Percentiles rank a stretch among this genome's conserved stretches.
Conservation (phyloP, 192 early-diverging fungal genomes). For the Oehlia diaphana region DNA sequence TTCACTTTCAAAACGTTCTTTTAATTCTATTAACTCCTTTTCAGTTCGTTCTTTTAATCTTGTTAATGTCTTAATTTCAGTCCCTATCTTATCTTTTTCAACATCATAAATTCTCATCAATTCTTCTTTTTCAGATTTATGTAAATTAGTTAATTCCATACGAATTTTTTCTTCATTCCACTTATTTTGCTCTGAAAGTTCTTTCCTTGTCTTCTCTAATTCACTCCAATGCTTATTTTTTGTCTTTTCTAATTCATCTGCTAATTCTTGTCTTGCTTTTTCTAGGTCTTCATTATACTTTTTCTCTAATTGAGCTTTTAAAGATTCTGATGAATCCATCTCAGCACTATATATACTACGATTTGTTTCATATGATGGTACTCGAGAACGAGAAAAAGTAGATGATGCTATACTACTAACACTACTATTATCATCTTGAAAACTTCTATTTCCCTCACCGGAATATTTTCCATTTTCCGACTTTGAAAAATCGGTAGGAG, state of each 20-base stretch:
- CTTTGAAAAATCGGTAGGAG: background rate
- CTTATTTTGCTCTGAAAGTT: slow-evolving; percentile 11
- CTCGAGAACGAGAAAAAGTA: background rate
- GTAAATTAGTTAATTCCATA: background rate
- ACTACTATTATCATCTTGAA: no score
- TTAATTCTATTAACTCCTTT: background rate
- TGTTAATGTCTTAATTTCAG: background rate
- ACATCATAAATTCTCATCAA: background rate
- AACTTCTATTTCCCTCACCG: no score
- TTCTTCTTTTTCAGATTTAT: slow-evolving; percentile 6
- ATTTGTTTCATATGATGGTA: slow-evolving; percentile 1
- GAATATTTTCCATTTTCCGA: background rate
- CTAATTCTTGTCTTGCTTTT: slow-evolving; percentile 12
- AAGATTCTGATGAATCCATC: background rate
- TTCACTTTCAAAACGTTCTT: background rate
- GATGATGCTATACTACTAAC: background rate
- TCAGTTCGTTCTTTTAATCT: background rate
- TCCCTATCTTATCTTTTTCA: background rate
- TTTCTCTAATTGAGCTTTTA: background rate
- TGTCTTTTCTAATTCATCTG: background rate
- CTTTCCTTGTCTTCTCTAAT: slow-evolving; percentile 9
- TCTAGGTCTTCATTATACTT: slow-evolving; percentile 6
- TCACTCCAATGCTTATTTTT: slow-evolving; percentile 21
- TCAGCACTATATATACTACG: background rate
- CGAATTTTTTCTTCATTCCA: slow-evolving; percentile 14